A percentile compares a stretch with the other conserved stretches of the same genome.
These are phyloP conservation scores for Thielaviopsis punctulata DNA, from an alignment of 2,329 filamentous ascomycete species.

Conservation along the genomic window DNA sequence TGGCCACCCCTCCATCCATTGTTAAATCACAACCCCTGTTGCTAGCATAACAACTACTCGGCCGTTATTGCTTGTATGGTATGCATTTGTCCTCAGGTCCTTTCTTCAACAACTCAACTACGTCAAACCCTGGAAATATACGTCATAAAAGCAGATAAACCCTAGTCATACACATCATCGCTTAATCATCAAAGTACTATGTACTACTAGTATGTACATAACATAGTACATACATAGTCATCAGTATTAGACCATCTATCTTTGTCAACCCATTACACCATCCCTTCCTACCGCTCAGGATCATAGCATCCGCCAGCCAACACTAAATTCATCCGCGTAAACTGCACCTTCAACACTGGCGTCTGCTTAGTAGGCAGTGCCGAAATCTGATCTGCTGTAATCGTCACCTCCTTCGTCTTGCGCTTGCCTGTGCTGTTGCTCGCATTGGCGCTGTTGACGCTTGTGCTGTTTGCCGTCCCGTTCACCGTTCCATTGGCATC, in stretches of 20 bases:
- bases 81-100: background rate
- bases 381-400: slow-evolving; percentile 83
- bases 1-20: background rate
- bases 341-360: slow-evolving; percentile 80
- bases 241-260: background rate
- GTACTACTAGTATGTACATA: too few species aligned
- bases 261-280: background rate
- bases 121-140: background rate
- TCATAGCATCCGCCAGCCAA: slow-evolving; percentile 63
- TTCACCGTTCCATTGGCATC: slow-evolving; percentile 25
- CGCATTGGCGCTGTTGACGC: slow-evolving; percentile 16
- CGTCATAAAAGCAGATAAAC: too few species aligned
- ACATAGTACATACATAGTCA: too few species aligned
- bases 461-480: slow-evolving; percentile 15
- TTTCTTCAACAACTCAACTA: too few species aligned
- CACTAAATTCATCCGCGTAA: slow-evolving; percentile 89
- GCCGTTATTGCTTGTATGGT: background rate
- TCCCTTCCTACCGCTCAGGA: slow-evolving; percentile 17
- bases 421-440: slow-evolving; percentile 38
- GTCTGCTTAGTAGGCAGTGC: slow-evolving; percentile 94
- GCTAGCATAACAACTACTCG: background rate
- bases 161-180: too few species aligned
- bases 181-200: background rate
- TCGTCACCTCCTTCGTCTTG: slow-evolving; percentile 75
- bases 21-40: background rate